Base-by-base conservation (phyloP, 495 filamentous ascomycete species). In the Neurospora africana region DNA sequence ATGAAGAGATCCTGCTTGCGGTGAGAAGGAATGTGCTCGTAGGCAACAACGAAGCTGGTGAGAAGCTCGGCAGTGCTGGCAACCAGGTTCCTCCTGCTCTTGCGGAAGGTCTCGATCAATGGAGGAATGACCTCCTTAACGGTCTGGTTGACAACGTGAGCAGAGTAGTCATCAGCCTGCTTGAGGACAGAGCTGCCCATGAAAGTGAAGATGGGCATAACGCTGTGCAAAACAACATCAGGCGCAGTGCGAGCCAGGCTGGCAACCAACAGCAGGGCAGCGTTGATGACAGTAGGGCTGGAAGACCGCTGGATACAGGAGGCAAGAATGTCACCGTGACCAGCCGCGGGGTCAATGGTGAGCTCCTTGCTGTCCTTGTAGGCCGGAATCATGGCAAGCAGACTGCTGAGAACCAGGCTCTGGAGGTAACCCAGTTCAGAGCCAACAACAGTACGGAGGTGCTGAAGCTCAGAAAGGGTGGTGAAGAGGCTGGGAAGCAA, bases 191-290 rank as follows among this genome's bases (percentile, higher is more conserved):
- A 95, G 37, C 90, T 89, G 43, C 93, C 92, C 92, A 98, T 97
- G 81, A 97, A 98, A 0, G 95, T 98, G 82, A 99, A 99, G 41
- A 99, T 94, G 7, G 96, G 96, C 95, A 99, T 98, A 69, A 99
- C 92, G 73, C 92, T 97, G 78, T 99, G 94, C 69, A 98, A 86
- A 11, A 99, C 92, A 30, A 93, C 81, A 76, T 97, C 93, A 1
- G 95, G 95, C 0, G 91, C 91, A 75, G 93, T 91, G 44, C 89
- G 88, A 38, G 95, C 94, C 67, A 98, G 81, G 30, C 87, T 89
- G 3, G 93, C 91, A 19, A 98, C 89, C 19, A 99, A 86, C n/a
- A 98, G 88, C 10, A 99, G 85, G 13, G 95, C 94, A 9, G 89
- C 86, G 75, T 97, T 98, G 79, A 97, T 96, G 13, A 98, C 93